These are phyloP conservation scores for Kodamaea kakaduensis DNA, from an alignment of 805 yeast genomes.

Conservation along the genomic window DNA sequence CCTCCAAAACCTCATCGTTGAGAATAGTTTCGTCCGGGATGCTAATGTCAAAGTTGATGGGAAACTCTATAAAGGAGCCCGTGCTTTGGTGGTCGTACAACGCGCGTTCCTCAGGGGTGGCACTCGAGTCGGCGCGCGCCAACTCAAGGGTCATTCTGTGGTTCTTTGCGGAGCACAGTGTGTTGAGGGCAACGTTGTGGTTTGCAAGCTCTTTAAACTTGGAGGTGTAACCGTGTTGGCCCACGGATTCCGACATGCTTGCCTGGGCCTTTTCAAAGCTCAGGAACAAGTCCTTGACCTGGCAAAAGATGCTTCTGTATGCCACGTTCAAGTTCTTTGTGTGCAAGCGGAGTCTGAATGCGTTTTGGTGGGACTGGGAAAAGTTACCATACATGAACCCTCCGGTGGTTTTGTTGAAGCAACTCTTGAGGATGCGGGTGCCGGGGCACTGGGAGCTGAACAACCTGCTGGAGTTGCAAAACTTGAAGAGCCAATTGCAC, in stretches of 20 bases:
- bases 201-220: conserved; percentile 3
- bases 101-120: conserved; percentile 16
- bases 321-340: conserved; percentile 17
- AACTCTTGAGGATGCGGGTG: conserved; percentile 2
- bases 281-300: conserved; percentile 7
- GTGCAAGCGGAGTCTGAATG: conserved; percentile 18
- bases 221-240: conserved; percentile 1
- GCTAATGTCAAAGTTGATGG: conserved; percentile 23
- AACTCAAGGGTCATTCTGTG: conserved; percentile 18
- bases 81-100: conserved; percentile 9
- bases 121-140: conserved; percentile 20
- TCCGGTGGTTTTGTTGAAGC: conserved; percentile 5
- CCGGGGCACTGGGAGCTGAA: conserved; percentile 8
- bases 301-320: conserved; percentile 18
- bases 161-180: conserved; percentile 24
- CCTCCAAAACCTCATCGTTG: conserved; percentile 34
- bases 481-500: conserved; percentile 12
- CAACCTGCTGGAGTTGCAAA: conserved; percentile 12
- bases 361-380: conserved; percentile 20
- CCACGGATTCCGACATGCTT: not conserved
- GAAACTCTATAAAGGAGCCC: conserved; percentile 36
- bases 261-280: conserved; percentile 1
- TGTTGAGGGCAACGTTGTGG: conserved; percentile 22
- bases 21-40: conserved; percentile 33
- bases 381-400: conserved; percentile 24